phyloP scores from a whole-genome alignment of 2,329 filamentous ascomycete genomes.

The Exophiala phaeomuriformis region DNA sequence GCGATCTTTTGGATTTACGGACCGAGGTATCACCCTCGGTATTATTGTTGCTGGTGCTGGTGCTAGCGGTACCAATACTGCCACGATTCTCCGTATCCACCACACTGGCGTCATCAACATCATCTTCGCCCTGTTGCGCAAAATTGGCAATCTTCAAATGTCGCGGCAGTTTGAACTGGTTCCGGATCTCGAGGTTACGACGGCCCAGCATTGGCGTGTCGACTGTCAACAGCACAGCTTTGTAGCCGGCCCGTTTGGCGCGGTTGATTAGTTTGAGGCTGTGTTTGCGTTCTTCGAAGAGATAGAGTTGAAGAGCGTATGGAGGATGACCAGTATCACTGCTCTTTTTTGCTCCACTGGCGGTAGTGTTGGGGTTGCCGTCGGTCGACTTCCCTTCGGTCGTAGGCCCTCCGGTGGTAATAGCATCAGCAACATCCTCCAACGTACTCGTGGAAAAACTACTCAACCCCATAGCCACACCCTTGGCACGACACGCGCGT shows the following conservation, averaged over 20 bases:
- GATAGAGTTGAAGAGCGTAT: constrained; percentile 44
- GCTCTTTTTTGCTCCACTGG: constrained; percentile 33
- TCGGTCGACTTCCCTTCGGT: too few relatives aligned
- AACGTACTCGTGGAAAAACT: constrained; percentile 36
- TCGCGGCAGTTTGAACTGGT: constrained; percentile 23
- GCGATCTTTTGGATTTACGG: constrained; percentile 27
- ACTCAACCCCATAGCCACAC: too few relatives aligned
- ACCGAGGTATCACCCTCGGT: constrained; percentile 2
- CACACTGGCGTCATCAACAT: constrained; percentile 38
- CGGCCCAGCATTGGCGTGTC: constrained; percentile 47
- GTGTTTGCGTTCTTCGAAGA: constrained; percentile 42
- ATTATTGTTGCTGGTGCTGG: constrained; percentile 11
- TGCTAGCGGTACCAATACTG: background rate
- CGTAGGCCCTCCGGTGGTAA: too few relatives aligned
- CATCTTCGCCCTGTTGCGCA: constrained; percentile 40
- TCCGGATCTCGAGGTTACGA: constrained; percentile 24
- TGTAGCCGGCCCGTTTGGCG: constrained; percentile 41
- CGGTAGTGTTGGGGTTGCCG: constrained; percentile 21
- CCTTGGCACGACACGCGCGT: background rate
- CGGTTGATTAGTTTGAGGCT: constrained; percentile 34
- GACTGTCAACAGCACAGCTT: constrained; percentile 47
- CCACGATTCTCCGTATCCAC: too few relatives aligned
- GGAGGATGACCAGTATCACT: background rate
- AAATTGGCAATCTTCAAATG: constrained; percentile 26
- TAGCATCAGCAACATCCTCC: constrained; percentile 34